Evolutionary conservation across 2,329 filamentous ascomycete genomes (phyloP), one percentile per base, ranked within the genome.

Genomic region (Stagonosporopsis vannaccii): DNA sequence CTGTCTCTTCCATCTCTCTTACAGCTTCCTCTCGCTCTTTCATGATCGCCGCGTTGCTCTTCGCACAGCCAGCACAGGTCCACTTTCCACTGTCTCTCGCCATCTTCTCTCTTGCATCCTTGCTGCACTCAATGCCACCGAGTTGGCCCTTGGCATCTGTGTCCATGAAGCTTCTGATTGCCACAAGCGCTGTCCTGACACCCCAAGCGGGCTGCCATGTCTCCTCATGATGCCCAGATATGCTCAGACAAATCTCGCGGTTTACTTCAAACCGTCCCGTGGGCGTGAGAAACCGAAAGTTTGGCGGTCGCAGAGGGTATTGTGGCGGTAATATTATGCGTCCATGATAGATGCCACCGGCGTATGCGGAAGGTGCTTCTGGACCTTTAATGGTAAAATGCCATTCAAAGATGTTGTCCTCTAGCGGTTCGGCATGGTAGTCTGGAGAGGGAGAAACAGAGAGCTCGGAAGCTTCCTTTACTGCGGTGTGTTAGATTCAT

Each of bases 121-220:
- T 87, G 23, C 80, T 85, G 3, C 89, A 89, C 63, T 97, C 93
- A 67, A 98, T 81, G 0, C 95, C 95, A 12, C 95, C 95, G 1
- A 99, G 81, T 79, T 98, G 95, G 1, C 95, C 95, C 66, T 85
- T 87, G 8, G 90, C 87, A 65, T 94, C 91, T 3, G 90, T 93
- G 74, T 96, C 92, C 92, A 99, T 98, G 76, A 97, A 97, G 66
- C 86, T 90, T 51, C 95, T 81, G 44, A 98, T 86, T 6, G 87
- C 87, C 4, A 87, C 81, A 53, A 99, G 79, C 15, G 95, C 94
- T 4, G 95, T 98, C 57, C 95, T 85, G 9, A 99, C 89, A 0
- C 95, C 95, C 95, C 95, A 99, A 0, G 95, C 95, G 0, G 95
- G 95, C 82, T 97, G 94, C 95, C 95, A 99, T 15, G 91, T 96